Base-by-base conservation (phyloP, 257 asterid species). In the Cordia subcordata region DNA sequence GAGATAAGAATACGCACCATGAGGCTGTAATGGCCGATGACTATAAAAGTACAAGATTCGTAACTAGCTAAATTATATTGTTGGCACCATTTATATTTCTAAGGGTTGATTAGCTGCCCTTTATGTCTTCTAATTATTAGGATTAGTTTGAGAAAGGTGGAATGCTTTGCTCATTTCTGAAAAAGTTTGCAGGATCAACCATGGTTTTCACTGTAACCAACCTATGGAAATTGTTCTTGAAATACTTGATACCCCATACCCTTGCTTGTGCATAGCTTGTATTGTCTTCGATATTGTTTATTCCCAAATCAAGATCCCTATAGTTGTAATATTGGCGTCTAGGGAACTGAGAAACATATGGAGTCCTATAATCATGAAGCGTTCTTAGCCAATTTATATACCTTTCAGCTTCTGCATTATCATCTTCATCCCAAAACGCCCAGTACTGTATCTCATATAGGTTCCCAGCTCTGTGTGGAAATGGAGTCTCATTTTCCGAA, bases 301-400 rank as follows among this genome's bases (percentile, higher is more conserved):
- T 54, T 58, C 83, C 80, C 75, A 78, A 57, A 61, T 74, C 83
- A 70, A 78, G 67, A 57, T 74, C 83, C 47, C 77, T 74, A 47
- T 78, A 74, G 49, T 78, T 71, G 18, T 52, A 14, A 57, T 74
- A 74, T 10, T 73, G 68, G 39, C 62, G 49, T 55, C 83, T 64
- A 1, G 83, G 80, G 22, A 68, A 64, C 64, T 68, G 61, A 19
- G 83, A 74, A 37, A 71, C 80, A 37, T 57, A 78, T 2, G 72
- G 72, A 64, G 78, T 20, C 27, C 74, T 57, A 15, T 70, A 74
- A 5, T 32, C 46, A 18, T 79, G 63, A 9, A 75, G 58, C 62
- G 68, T 67, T 22, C 74, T 79, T 1, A 72, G 57, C 84, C 84
- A 79, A 59, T 60, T 55, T 45, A 75, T 55, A 47, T 71, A 61